Conservation (phyloP, 2,329 filamentous ascomycete species). For the Aspergillus phoenicis region DNA sequence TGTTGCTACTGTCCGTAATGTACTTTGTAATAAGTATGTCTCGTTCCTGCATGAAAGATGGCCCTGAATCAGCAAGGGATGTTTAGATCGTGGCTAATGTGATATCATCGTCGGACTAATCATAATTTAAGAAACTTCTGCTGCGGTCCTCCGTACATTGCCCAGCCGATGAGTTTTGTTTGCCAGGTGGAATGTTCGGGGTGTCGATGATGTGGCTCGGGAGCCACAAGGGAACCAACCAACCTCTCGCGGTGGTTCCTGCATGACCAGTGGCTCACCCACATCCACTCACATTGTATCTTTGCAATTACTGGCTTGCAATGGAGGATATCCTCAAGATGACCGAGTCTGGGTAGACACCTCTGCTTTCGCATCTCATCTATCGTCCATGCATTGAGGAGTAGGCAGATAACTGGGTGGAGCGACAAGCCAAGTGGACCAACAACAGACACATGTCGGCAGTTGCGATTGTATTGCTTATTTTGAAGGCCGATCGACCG, state of each 20-base stretch:
- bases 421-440: neutral
- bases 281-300: neutral
- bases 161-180: neutral
- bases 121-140: slow-evolving; percentile 4
- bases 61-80: slow-evolving; percentile 4
- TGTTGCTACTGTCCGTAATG: neutral
- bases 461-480: neutral
- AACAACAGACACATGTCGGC: slow-evolving; percentile 4
- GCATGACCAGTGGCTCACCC: slow-evolving; percentile 2
- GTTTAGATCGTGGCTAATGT: slow-evolving; percentile 1
- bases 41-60: slow-evolving; percentile 3
- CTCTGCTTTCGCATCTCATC: neutral
- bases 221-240: slow-evolving; percentile 3
- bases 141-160: neutral
- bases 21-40: neutral
- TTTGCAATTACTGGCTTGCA: neutral
- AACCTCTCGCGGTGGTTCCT: slow-evolving; percentile 9
- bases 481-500: neutral
- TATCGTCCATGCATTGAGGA: neutral
- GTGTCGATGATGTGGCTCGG: slow-evolving; percentile 3
- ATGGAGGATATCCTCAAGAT: neutral
- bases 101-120: neutral
- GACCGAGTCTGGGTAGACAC: neutral
- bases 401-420: neutral
- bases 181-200: slow-evolving; percentile 5